Evolutionary conservation across 805 yeast genomes (phyloP).

Genomic region (Saccharomycopsis babjevae): DNA sequence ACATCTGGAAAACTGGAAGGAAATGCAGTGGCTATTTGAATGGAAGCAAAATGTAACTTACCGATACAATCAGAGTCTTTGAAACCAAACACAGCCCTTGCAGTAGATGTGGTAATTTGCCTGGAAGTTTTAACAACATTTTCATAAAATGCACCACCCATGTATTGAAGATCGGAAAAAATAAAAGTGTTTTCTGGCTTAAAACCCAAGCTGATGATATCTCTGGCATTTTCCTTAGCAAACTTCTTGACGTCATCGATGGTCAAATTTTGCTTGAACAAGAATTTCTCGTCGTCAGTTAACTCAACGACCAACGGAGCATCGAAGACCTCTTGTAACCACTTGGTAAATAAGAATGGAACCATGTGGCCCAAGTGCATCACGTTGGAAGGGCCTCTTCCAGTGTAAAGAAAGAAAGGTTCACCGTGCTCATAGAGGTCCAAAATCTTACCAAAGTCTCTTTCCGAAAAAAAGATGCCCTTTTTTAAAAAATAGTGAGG

Average conservation of each 20-base stretch:
- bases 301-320: constrained; percentile 88
- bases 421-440: constrained; percentile 90
- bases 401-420: constrained; percentile 92
- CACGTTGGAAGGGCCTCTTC: constrained; percentile 93
- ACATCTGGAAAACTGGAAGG: constrained; percentile 94
- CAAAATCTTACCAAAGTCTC: constrained; percentile 70
- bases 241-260: constrained; percentile 79
- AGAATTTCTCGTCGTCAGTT: constrained; percentile 94
- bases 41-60: constrained; percentile 86
- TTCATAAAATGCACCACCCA: constrained; percentile 91
- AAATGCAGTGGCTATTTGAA: constrained; percentile 93
- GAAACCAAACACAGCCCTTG: constrained; percentile 94
- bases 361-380: constrained; percentile 97
- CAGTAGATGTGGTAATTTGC: constrained; percentile 94
- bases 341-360: constrained; percentile 90
- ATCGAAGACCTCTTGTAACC: constrained; percentile 97
- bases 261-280: constrained; percentile 84
- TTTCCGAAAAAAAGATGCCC: constrained; percentile 87
- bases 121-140: constrained; percentile 87
- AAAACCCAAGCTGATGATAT: constrained; percentile 89
- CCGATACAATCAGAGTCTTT: constrained; percentile 93
- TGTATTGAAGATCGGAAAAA: constrained; percentile 83
- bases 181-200: constrained; percentile 91
- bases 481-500: constrained; percentile 88
- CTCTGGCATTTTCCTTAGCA: constrained; percentile 79